phyloP scores from a whole-genome alignment of 1,284 basidiomycete genomes.

The Cystobasidiaceae sp. region DNA sequence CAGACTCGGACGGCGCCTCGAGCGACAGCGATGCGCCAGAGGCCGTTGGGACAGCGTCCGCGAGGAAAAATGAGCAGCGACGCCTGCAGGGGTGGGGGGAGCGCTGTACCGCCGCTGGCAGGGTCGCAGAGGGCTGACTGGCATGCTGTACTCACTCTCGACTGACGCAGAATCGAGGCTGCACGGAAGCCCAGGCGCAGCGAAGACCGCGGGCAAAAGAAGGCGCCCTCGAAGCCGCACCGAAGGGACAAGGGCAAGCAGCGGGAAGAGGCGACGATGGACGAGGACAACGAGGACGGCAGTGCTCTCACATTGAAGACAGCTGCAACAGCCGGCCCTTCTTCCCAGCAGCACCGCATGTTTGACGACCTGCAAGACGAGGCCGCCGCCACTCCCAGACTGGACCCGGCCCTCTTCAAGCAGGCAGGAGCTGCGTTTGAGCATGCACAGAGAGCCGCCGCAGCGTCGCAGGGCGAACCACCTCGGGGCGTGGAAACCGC shows the following conservation, averaged over 20 bases:
- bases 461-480: not conserved
- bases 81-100: slow-evolving; percentile 3
- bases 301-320: not conserved
- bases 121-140: not conserved
- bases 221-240: not conserved
- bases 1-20: not conserved
- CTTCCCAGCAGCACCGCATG: not conserved
- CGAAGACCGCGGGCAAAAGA: slow-evolving; percentile 12
- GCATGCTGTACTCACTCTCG: not conserved
- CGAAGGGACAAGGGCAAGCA: slow-evolving; percentile 9
- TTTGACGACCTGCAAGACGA: not conserved
- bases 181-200: not conserved
- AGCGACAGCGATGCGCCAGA: slow-evolving; percentile 24
- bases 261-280: not conserved
- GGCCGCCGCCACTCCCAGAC: not conserved
- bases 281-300: not conserved
- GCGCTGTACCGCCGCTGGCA: not conserved
- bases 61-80: slow-evolving; percentile 8
- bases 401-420: slow-evolving; percentile 24
- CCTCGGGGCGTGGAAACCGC: not conserved
- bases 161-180: slow-evolving; percentile 1
- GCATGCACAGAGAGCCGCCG: slow-evolving; percentile 4
- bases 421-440: slow-evolving; percentile 20
- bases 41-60: slow-evolving; percentile 5
- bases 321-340: not conserved